A percentile compares a stretch with the other conserved stretches of the same genome.
Conservation (phyloP, 2,329 filamentous ascomycete species). For the Ascochyta pisi region DNA sequence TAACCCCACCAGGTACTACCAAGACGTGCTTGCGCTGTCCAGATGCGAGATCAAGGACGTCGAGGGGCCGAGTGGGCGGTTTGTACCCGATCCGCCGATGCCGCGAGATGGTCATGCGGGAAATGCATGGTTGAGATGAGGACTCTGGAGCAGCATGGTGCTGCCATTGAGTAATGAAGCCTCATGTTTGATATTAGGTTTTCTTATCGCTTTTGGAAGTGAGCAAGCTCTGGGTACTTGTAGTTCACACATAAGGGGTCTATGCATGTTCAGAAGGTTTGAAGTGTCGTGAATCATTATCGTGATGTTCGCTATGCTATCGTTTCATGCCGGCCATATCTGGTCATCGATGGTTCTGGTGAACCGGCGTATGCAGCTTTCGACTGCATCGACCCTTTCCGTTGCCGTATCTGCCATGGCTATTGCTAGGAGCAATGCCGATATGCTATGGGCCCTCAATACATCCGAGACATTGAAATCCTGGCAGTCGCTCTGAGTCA, state of each 20-base stretch:
- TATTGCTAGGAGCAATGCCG: background rate
- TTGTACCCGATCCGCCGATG: conserved; percentile 11
- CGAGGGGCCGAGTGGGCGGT: conserved; percentile 11
- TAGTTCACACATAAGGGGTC: background rate
- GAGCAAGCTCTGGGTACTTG: background rate
- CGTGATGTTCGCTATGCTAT: conserved; percentile 11
- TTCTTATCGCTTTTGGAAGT: background rate
- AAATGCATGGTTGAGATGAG: background rate
- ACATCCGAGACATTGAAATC: background rate
- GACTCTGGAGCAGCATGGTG: background rate
- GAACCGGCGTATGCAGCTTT: background rate
- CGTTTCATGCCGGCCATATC: conserved; percentile 1
- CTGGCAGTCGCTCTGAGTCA: background rate
- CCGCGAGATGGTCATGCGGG: background rate
- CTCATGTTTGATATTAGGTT: background rate
- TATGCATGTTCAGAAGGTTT: background rate
- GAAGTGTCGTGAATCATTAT: conserved; percentile 1
- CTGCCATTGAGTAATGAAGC: background rate
- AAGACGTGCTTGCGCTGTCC: conserved; percentile 15
- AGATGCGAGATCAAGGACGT: conserved; percentile 21
- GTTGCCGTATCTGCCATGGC: background rate
- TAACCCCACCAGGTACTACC: conserved; percentile 12
- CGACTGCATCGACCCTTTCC: background rate
- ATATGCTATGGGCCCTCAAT: background rate
- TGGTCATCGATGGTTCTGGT: background rate